These are phyloP conservation scores for Gamarada debralockiae DNA, from an alignment of 495 filamentous ascomycete species.

Conservation along the genomic window DNA sequence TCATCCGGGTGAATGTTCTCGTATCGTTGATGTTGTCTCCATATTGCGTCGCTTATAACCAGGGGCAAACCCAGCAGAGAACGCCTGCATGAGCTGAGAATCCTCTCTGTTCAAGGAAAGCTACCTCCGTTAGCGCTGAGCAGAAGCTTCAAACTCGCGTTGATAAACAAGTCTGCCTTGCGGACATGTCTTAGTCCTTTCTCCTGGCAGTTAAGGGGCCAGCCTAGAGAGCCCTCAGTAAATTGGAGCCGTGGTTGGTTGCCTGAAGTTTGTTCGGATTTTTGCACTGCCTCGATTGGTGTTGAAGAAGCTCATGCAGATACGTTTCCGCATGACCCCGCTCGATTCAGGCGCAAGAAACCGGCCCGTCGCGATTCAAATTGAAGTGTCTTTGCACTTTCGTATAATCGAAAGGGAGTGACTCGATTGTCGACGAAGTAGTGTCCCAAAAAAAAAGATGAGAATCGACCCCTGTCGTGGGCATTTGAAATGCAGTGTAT, in stretches of 20 bases:
- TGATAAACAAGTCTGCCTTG: no score
- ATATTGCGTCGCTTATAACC: neutral
- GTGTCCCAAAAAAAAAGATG: no score
- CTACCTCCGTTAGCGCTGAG: conserved; percentile 2
- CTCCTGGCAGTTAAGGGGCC: no score
- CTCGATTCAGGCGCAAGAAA: neutral
- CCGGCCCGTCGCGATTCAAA: neutral
- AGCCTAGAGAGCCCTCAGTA: neutral
- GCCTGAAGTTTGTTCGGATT: neutral
- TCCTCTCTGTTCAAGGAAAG: neutral
- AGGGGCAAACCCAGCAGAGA: neutral
- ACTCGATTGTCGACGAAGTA: no score
- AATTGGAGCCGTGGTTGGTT: neutral
- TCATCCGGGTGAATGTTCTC: neutral
- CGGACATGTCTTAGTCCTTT: no score
- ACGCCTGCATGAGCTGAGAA: neutral
- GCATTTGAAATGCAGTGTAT: no score
- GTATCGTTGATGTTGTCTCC: neutral
- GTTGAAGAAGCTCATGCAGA: neutral
- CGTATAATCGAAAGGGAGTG: no score
- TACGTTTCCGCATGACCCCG: conserved; percentile 4
- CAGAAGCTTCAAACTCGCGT: no score
- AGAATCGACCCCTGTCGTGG: no score
- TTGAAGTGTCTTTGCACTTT: neutral
- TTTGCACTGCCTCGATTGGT: neutral